Conservation (phyloP, 805 yeast genomes). For the Lipomyces kockii region DNA sequence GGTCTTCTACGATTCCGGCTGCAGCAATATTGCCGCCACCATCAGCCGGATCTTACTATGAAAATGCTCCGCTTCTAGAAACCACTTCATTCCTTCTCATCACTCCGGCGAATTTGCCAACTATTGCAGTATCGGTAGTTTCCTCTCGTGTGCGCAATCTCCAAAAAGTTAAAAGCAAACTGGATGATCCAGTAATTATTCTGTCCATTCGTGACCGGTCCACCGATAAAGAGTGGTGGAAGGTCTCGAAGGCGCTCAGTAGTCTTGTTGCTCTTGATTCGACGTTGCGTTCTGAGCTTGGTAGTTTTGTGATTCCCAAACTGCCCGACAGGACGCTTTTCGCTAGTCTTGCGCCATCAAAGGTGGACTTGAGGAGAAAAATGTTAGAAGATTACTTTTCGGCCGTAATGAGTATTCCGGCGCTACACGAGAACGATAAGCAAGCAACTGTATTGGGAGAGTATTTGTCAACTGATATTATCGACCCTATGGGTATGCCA, state of each 20-base stretch:
- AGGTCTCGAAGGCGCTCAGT: conserved; percentile 64
- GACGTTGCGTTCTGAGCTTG: conserved; percentile 56
- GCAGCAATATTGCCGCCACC: conserved; percentile 19
- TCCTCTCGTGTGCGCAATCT: conserved; percentile 43
- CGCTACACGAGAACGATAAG: conserved; percentile 53
- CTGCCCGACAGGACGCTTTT: conserved; percentile 70
- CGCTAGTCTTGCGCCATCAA: conserved; percentile 61
- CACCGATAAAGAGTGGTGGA: conserved; percentile 71
- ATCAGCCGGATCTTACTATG: conserved; percentile 19
- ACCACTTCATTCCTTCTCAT: conserved; percentile 29
- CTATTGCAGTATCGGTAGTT: conserved; percentile 40
- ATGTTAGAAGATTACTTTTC: conserved; percentile 63
- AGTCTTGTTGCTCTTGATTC: conserved; percentile 67
- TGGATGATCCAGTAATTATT: conserved; percentile 64
- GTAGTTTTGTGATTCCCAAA: conserved; percentile 55
- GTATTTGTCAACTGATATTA: conserved; percentile 69
- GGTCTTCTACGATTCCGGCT: conserved; percentile 20
- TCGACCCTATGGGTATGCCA: conserved; percentile 54
- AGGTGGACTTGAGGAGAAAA: conserved; percentile 64
- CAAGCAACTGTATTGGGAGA: conserved; percentile 61
- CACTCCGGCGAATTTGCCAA: conserved; percentile 40
- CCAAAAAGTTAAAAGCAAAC: conserved; percentile 44
- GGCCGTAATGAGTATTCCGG: conserved; percentile 60
- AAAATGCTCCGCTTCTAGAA: conserved; percentile 20
- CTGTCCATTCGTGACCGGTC: conserved; percentile 68